Conservation (phyloP, 106 monocot genomes). For the Iris macrosiphon region DNA sequence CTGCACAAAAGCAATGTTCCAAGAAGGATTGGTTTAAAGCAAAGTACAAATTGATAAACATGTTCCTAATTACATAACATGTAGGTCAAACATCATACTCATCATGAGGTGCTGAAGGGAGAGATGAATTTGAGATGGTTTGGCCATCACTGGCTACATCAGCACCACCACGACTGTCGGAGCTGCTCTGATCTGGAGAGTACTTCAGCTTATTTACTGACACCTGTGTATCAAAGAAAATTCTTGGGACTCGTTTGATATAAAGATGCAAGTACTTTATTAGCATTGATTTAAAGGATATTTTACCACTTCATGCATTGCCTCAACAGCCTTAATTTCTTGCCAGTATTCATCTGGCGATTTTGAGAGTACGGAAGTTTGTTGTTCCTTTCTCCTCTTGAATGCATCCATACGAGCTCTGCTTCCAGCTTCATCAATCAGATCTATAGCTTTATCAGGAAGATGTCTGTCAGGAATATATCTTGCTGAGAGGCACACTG, state of each 20-base stretch:
- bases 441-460: conserved; percentile 98
- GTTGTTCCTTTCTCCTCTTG: conserved; percentile 72
- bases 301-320: conserved; percentile 90
- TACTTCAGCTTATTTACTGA: conserved; percentile 47
- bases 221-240: conserved; percentile 29
- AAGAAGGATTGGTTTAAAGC: not conserved
- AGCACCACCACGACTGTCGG: conserved; percentile 8
- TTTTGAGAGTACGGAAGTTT: conserved; percentile 56
- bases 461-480: conserved; percentile 91
- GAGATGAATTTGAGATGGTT: conserved; percentile 10
- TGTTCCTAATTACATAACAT: conserved; percentile 11
- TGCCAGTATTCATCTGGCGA: conserved; percentile 79
- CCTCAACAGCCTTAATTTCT: conserved; percentile 57
- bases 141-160: conserved; percentile 5
- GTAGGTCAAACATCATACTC: conserved; percentile 37
- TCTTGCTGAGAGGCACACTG: conserved; percentile 90
- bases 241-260: not conserved
- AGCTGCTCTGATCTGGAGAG: conserved; percentile 10
- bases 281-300: too few relatives aligned
- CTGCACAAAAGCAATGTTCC: conserved; percentile 27
- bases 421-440: conserved; percentile 98
- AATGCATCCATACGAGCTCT: conserved; percentile 80
- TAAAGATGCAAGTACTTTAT: not conserved
- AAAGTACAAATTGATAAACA: not conserved
- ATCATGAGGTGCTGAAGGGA: conserved; percentile 13